Evolutionary conservation across 2,329 filamentous ascomycete species (phyloP).

Genomic region (Cercospora janseana): DNA sequence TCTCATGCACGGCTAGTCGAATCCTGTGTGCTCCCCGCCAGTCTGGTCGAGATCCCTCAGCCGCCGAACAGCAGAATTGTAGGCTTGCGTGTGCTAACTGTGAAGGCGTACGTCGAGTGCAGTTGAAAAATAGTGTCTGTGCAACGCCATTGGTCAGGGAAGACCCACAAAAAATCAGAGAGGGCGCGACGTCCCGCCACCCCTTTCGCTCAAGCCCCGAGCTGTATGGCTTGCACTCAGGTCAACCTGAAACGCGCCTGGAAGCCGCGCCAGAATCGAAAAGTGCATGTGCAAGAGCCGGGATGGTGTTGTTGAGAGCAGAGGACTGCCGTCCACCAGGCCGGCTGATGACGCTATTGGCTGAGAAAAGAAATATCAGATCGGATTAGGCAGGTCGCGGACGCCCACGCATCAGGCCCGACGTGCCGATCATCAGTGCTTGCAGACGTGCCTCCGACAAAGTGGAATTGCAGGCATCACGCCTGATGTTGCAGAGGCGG

Average conservation of each 20-base stretch:
- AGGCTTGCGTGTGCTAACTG: slow-evolving; percentile 4
- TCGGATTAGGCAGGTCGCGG: slow-evolving; percentile 7
- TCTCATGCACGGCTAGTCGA: slow-evolving; percentile 9
- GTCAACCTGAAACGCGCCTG: slow-evolving; percentile 6
- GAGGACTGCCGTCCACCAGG: not conserved
- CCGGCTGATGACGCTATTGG: not conserved
- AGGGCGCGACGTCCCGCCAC: slow-evolving; percentile 2
- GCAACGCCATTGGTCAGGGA: slow-evolving; percentile 5
- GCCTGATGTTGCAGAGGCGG: not conserved
- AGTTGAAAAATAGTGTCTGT: slow-evolving; percentile 8
- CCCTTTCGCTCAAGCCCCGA: slow-evolving; percentile 3
- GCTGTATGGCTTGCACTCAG: slow-evolving; percentile 5
- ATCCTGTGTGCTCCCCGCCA: slow-evolving; percentile 1
- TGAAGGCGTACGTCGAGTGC: slow-evolving; percentile 1
- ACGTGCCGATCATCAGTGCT: not conserved
- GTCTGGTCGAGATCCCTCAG: not conserved
- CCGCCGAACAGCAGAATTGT: slow-evolving; percentile 2
- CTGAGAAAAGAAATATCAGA: slow-evolving; percentile 2
- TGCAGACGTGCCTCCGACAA: not conserved
- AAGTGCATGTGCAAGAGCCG: slow-evolving; percentile 4
- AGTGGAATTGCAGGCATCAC: slow-evolving; percentile 2
- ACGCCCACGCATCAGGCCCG: not conserved
- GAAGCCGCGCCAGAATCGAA: not conserved
- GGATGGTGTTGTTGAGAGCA: not conserved
- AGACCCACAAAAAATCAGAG: slow-evolving; percentile 4